Conservation (phyloP, 805 yeast species). For the Yamadazyma endophytica region DNA sequence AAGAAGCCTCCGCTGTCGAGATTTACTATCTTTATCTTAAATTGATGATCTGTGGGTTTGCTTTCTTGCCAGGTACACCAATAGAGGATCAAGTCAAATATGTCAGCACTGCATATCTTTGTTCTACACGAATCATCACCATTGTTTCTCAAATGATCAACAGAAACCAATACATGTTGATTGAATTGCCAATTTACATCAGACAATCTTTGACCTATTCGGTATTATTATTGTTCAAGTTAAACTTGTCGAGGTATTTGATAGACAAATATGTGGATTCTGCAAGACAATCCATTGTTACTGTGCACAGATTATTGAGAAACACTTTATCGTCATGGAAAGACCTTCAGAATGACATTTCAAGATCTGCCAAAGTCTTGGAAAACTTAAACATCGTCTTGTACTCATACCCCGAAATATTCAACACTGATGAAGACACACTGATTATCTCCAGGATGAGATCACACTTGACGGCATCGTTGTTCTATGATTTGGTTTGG, state of each 20-base stretch:
- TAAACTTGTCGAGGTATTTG: conserved; percentile 74
- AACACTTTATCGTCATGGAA: conserved; percentile 92
- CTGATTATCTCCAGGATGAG: conserved; percentile 80
- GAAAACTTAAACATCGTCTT: conserved; percentile 86
- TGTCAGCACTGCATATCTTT: conserved; percentile 73
- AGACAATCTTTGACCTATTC: conserved; percentile 83
- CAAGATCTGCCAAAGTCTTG: conserved; percentile 85
- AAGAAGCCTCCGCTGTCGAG: conserved; percentile 63
- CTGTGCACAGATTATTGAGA: conserved; percentile 82
- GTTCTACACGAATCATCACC: conserved; percentile 80
- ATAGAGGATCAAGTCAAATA: conserved; percentile 81
- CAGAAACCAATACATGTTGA: conserved; percentile 57
- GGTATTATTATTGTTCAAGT: conserved; percentile 71
- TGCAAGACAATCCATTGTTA: conserved; percentile 88
- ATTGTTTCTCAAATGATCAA: conserved; percentile 62
- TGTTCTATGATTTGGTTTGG: conserved; percentile 90
- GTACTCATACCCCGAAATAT: conserved; percentile 81
- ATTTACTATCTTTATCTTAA: conserved; percentile 75
- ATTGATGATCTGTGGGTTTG: conserved; percentile 80
- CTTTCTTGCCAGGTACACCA: conserved; percentile 87
- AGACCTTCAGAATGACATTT: conserved; percentile 82
- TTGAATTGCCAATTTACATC: conserved; percentile 81
- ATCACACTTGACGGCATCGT: conserved; percentile 85
- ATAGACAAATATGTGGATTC: conserved; percentile 76
- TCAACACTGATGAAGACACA: conserved; percentile 50